Base-by-base conservation (phyloP, 2,329 filamentous ascomycete species). In the Tolypocladium ophioglossoides region DNA sequence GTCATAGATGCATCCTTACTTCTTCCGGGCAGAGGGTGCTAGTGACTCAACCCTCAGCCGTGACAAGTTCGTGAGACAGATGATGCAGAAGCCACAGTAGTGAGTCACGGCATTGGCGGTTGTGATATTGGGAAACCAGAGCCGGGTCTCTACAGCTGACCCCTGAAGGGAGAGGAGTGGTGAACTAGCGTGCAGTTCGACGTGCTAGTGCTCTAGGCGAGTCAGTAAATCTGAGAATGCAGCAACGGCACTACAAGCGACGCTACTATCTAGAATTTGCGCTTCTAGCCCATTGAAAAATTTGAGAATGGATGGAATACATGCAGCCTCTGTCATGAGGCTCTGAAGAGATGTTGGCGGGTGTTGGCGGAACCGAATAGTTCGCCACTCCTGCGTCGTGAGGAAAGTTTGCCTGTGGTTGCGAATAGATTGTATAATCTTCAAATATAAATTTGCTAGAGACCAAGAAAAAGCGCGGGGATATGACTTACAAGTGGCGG, bases 91-190 rank as follows among this genome's bases (percentile, higher is more conserved):
- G 0, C 68, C 62, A 71, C 70, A 73, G 8, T 66, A 63, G 44
- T 74, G 69, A 0, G 66, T 71, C 20, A 67, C 59, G 4, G 63
- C 63, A 39, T 73, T 74, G 3, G 70, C 72, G 4, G 61, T 61
- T 2, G 68, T 68, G 22, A 74, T 65, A 22, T 63, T 64, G 0
- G 66, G 60, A 49, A 69, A 74, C 59, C 59, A 68, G 18, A 70
- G 47, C 22, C 47, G 18, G 6, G 53, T 12, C 41, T 50, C 39
- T 37, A 41, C 39, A 2, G n/a, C 10, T 18, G 16, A 34, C 10
- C 38, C 10, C 20, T 22, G 10, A 24, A 34, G 20, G 32, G 38
- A 20, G 20, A 34, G 3, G 14, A 10, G 5, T 46, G 34, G 12
- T 24, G 18, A 18, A 16, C 8, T 18, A n/a, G 20, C n/a, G 14